A percentile compares a stretch with the other conserved stretches of the same genome.
phyloP scores from a whole-genome alignment of 163 green algal species.

The Chlamydomonas reinhardtii region DNA sequence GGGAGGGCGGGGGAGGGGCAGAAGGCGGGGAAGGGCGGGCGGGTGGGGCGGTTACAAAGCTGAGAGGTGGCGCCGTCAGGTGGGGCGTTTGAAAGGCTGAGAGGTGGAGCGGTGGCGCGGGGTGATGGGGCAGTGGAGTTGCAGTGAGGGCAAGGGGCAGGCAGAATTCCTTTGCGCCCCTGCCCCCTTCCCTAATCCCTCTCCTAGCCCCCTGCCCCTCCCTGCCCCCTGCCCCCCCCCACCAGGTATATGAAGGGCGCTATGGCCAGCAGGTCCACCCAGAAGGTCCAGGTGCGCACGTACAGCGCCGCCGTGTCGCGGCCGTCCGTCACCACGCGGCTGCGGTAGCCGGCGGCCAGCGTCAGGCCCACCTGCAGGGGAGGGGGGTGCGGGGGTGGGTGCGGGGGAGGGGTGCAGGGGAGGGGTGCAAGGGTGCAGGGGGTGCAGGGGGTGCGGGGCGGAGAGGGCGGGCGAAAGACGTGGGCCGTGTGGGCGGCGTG shows the following conservation, averaged over 20 bases:
- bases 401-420: neutral
- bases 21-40: too few species aligned
- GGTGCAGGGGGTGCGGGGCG: neutral
- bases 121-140: too few species aligned
- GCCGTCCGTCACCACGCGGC: constrained; percentile 9
- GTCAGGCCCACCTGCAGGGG: constrained; percentile 8
- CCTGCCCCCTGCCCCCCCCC: neutral
- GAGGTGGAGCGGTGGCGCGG: too few species aligned
- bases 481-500: too few species aligned
- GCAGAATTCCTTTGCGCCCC: too few species aligned
- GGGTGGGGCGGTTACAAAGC: neutral
- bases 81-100: too few species aligned
- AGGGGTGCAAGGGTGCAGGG: neutral
- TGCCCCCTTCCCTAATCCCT: too few species aligned
- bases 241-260: constrained; percentile 57
- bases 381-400: neutral
- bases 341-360: constrained; percentile 27
- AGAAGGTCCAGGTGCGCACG: constrained; percentile 28
- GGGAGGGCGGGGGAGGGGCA: too few species aligned
- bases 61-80: too few species aligned
- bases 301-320: neutral
- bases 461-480: too few species aligned
- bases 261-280: constrained; percentile 52
- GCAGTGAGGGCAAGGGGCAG: too few species aligned
- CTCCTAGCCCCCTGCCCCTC: neutral